These are phyloP conservation scores for Myxozyma neotropica DNA, from an alignment of 805 yeast species.

Conservation along the genomic window DNA sequence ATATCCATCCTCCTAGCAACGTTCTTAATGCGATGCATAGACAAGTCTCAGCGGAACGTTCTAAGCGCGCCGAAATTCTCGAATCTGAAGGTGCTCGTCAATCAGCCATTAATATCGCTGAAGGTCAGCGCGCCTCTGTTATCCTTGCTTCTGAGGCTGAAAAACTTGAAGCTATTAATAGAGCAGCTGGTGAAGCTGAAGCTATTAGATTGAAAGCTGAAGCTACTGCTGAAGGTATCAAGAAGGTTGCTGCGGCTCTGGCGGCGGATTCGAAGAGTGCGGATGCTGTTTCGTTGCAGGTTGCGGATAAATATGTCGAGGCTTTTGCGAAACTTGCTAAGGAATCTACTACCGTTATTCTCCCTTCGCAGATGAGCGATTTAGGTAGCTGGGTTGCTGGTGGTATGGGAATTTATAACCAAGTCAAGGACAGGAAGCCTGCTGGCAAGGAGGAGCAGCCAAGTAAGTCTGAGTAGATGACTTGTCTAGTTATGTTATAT, in stretches of 20 bases:
- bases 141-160: constrained; percentile 77
- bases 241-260: constrained; percentile 66
- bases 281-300: constrained; percentile 75
- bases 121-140: constrained; percentile 71
- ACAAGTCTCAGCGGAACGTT: constrained; percentile 84
- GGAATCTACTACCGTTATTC: constrained; percentile 73
- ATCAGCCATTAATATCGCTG: constrained; percentile 78
- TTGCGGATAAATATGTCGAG: constrained; percentile 81
- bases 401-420: constrained; percentile 71
- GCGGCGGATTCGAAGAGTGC: constrained; percentile 63
- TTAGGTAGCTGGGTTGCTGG: constrained; percentile 73
- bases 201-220: constrained; percentile 64
- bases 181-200: constrained; percentile 74
- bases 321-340: constrained; percentile 82
- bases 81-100: constrained; percentile 85
- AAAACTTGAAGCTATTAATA: constrained; percentile 62
- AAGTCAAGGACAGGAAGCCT: constrained; percentile 41
- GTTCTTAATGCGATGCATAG: constrained; percentile 90
- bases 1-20: constrained; percentile 82
- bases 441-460: background rate
- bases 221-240: constrained; percentile 75
- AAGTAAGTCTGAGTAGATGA: background rate
- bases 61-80: constrained; percentile 82
- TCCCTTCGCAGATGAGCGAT: constrained; percentile 77
- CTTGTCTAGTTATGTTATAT: background rate